Percentiles rank a stretch among this genome's conserved stretches.
Conservation (phyloP, 768 basidiomycete genomes). For the Amanita molliuscula region DNA sequence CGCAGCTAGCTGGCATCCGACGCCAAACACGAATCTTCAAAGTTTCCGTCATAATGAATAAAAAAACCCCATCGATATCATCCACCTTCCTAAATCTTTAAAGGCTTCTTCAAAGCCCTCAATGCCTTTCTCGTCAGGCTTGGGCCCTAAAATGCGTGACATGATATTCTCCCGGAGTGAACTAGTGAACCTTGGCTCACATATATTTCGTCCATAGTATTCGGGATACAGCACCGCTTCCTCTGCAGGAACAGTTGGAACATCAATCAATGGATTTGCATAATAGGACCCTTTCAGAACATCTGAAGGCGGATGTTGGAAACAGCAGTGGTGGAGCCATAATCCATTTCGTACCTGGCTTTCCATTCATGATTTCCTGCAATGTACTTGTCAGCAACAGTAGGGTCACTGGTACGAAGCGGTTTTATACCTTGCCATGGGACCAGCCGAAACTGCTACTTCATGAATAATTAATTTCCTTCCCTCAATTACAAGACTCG, state of each 20-base stretch:
- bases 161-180: not conserved
- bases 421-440: conserved; percentile 67
- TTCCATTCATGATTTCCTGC: conserved; percentile 94
- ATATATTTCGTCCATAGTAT: conserved; percentile 86
- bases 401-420: not conserved
- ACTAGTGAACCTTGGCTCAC: conserved; percentile 28
- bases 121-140: conserved; percentile 41
- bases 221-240: conserved; percentile 57
- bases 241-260: conserved; percentile 45
- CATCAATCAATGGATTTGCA: conserved; percentile 72
- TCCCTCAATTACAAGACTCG: conserved; percentile 18
- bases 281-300: conserved; percentile 90
- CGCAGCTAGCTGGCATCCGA: conserved; percentile 70
- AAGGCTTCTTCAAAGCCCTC: conserved; percentile 82
- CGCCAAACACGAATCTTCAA: conserved; percentile 64
- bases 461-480: not conserved
- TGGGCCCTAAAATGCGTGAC: conserved; percentile 42
- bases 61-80: conserved; percentile 5
- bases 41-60: conserved; percentile 7
- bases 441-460: conserved; percentile 85
- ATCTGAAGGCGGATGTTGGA: conserved; percentile 30
- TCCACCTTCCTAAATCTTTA: conserved; percentile 68
- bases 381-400: conserved; percentile 1
- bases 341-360: conserved; percentile 40
- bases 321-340: not conserved